Evolutionary conservation across 2,329 filamentous ascomycete species (phyloP), one percentile per base, ranked within the genome.

Genomic region (Colletotrichum sp.): DNA sequence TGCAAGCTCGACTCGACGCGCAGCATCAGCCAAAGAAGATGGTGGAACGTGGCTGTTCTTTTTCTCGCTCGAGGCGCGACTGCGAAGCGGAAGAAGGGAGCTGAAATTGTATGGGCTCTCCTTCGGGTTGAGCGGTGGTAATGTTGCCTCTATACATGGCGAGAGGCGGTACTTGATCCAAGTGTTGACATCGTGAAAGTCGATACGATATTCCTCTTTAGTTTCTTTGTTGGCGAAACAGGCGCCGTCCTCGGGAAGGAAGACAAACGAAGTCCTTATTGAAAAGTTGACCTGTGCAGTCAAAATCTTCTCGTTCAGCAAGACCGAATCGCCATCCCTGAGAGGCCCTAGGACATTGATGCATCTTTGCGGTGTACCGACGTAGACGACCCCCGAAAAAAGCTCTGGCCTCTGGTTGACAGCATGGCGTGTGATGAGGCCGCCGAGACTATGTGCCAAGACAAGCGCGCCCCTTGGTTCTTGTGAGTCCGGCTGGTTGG

Each of bases 241-340:
- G 81, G 92, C 93, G 0, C 96, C 96, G 79, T 97, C 93, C 73
- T 98, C 93, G 0, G 96, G 96, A 1, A 98, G 89, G 11, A 98
- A 92, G 13, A 93, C 92, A 81, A 95, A 98, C 57, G 93, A 96
- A 0, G 96, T 98, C 9, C 96, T 91, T 66, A 98, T 92, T 0
- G 94, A 96, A 81, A 98, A 98, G 84, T 98, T 98, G 79, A 98
- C 96, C 81, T 97, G 95, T 0, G 96, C 96, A 1, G 96, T 98
- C 19, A 98, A 89, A 1, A 98, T 94, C 78, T 95, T 95, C 77
- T 96, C 96, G 80, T 96, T 98, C 75, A 98, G 89, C 1, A 98
- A 89, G 1, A 98, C 96, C 22, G 96, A 94, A 81, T 98, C 96
- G n/a, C 96, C 96, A 80, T 98, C 96, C 44, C 96, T 93, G 15